Evolutionary conservation across 1,284 basidiomycete genomes (phyloP), one percentile per base, ranked within the genome.

Genomic region (Sporisorium iseilematis-ciliati): DNA sequence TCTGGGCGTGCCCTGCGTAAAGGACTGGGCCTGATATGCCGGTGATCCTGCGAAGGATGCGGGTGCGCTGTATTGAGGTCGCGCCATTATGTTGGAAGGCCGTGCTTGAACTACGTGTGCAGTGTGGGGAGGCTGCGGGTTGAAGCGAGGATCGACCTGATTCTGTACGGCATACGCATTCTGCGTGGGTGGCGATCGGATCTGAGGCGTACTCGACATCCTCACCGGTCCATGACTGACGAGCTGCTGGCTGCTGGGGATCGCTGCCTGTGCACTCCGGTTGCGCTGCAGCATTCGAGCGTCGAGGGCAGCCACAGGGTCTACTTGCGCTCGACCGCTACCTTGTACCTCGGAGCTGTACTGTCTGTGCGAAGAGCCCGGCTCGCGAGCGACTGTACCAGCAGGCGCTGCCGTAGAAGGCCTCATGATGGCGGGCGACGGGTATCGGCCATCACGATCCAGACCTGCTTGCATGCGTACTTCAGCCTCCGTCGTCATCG

Each of bases 361-460:
- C 48, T 77, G 75, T 8, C 75, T 59, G 51, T 77, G 75, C 4
- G 54, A 71, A 21, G 55, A 51, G 20, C 38, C 56, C 12, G 43
- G 33, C 2, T 68, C 66, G 12, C 63, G 54, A 42, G 54, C 49
- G 23, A 53, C 56, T 25, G 58, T 48, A 11, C 58, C 58, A 40
- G 66, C 59, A 40, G 75, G 70, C 16, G 75, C 66, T 14, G 71
- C 71, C 21, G 70, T 75, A 4, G 68, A 75, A 7, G 73, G 73
- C 26, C 73, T 65, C 60, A 71, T 49, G 55, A 75, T 75, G 23
- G 59, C 35, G 5, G 73, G 63, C 20, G 53, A 53, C 41, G 73
- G 73, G 35, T 75, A 75, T 45, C 73, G 64, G n/a, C 73, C 73
- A 49, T 75, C 67, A 7, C 73, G 67, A 35, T 75, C 73, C 54